These are phyloP conservation scores for Pelargonium australe DNA, from an alignment of 441 rosid species.

Conservation along the genomic window DNA sequence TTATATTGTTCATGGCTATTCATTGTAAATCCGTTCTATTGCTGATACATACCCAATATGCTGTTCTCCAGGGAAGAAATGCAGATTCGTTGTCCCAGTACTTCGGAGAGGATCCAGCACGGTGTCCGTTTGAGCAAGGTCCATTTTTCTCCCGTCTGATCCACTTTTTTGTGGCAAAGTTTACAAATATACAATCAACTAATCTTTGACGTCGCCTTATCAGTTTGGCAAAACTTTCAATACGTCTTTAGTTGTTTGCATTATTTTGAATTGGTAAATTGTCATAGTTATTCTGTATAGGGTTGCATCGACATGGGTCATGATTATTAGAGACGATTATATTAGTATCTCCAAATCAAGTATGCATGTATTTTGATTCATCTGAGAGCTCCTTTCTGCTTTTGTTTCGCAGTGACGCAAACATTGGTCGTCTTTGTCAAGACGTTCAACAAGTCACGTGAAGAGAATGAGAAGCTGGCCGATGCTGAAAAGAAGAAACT, in stretches of 20 bases:
- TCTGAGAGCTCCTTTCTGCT: slow-evolving; percentile 11
- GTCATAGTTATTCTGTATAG: too few relatives aligned
- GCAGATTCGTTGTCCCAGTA: slow-evolving; percentile 92
- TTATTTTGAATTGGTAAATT: background rate
- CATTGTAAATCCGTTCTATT: background rate
- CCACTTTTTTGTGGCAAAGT: background rate
- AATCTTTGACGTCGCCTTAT: too few relatives aligned
- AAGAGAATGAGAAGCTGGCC: slow-evolving; percentile 75
- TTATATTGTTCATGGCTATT: slow-evolving; percentile 5
- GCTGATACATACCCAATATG: slow-evolving; percentile 14
- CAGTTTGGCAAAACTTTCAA: too few relatives aligned
- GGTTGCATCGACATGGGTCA: too few relatives aligned
- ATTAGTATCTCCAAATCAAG: too few relatives aligned
- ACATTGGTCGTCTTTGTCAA: slow-evolving; percentile 66
- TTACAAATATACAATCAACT: background rate
- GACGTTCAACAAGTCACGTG: slow-evolving; percentile 77
- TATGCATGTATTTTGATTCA: too few relatives aligned
- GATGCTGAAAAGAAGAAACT: slow-evolving; percentile 85
- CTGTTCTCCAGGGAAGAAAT: slow-evolving; percentile 70
- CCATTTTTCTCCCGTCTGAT: slow-evolving; percentile 9
- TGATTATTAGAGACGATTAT: too few relatives aligned
- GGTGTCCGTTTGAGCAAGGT: slow-evolving; percentile 99
- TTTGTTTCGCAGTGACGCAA: slow-evolving; percentile 68
- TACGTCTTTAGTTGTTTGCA: background rate
- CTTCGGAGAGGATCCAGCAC: slow-evolving; percentile 96